Evolutionary conservation across 495 filamentous ascomycete genomes (phyloP).

Genomic region (Cercophora newfieldiana): DNA sequence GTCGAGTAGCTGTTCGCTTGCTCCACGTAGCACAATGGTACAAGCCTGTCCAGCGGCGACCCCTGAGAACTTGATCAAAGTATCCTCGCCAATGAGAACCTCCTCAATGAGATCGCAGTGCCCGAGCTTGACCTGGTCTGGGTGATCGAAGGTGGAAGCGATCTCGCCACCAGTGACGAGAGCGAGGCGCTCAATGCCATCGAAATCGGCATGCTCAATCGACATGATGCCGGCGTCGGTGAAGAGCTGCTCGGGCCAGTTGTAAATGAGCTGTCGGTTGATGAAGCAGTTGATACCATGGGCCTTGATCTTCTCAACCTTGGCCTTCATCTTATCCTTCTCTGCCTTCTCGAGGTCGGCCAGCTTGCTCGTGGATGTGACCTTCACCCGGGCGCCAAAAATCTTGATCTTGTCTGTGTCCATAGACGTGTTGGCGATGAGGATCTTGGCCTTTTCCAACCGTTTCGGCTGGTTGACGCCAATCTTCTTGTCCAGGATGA

Average conservation of each 20-base stretch:
- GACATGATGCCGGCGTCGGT: constrained; percentile 96
- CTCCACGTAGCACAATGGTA: constrained; percentile 94
- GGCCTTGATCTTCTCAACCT: constrained; percentile 97
- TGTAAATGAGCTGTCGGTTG: constrained; percentile 98
- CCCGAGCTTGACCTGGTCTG: constrained; percentile 92
- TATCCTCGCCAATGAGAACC: constrained; percentile 96
- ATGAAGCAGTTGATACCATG: constrained; percentile 99
- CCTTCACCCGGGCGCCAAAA: constrained; percentile 94
- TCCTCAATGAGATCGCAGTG: constrained; percentile 96
- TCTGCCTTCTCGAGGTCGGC: constrained; percentile 97
- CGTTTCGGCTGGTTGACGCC: constrained; percentile 98
- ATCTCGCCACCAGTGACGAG: constrained; percentile 97
- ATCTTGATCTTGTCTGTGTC: constrained; percentile 99
- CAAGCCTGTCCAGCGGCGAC: constrained; percentile 93
- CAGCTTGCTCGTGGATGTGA: constrained; percentile 89
- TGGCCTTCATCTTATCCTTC: constrained; percentile 97
- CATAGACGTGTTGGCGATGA: constrained; percentile 98
- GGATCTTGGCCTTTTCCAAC: constrained; percentile 95
- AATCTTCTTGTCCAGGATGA: constrained; percentile 98
- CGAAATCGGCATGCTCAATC: constrained; percentile 98
- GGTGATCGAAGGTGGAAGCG: constrained; percentile 95
- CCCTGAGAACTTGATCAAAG: constrained; percentile 94
- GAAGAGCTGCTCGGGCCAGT: constrained; percentile 99
- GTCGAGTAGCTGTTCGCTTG: constrained; percentile 93
- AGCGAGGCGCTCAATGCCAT: constrained; percentile 92